Evolutionary conservation across 352 stramenopile species (phyloP).

Genomic region (Phytophthora sojae): DNA sequence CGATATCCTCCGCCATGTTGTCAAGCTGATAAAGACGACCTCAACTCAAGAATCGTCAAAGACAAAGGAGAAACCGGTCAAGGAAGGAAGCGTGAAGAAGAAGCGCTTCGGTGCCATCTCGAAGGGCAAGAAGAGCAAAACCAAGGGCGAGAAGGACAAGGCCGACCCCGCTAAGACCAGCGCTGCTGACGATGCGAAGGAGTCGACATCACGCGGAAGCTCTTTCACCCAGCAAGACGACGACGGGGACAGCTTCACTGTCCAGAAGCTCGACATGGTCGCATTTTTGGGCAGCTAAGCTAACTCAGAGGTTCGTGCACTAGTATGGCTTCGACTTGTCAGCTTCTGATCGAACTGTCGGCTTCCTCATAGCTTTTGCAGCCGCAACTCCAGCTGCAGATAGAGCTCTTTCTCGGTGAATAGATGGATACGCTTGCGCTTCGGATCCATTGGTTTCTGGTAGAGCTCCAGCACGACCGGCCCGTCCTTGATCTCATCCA

Average conservation of each 20-base stretch:
- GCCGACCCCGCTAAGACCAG: conserved; percentile 28
- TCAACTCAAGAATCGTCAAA: conserved; percentile 65
- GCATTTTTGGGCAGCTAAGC: conserved; percentile 63
- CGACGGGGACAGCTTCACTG: conserved; percentile 64
- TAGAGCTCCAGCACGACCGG: conserved; percentile 69
- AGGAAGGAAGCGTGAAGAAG: conserved; percentile 57
- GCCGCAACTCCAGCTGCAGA: conserved; percentile 56
- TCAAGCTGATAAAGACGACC: conserved; percentile 72
- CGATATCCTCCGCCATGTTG: conserved; percentile 55
- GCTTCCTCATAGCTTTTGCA: conserved; percentile 29
- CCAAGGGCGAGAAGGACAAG: conserved; percentile 44
- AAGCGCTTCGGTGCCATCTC: conserved; percentile 44
- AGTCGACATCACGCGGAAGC: conserved; percentile 42
- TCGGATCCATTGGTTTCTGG: conserved; percentile 73
- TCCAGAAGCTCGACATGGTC: conserved; percentile 82
- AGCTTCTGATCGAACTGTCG: background rate
- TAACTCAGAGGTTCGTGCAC: background rate
- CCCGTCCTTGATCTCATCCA: conserved; percentile 63
- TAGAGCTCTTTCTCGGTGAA: conserved; percentile 83
- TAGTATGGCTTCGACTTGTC: background rate
- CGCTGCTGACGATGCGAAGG: conserved; percentile 28
- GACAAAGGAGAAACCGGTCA: conserved; percentile 53
- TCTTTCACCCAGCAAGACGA: conserved; percentile 49
- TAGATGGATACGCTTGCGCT: conserved; percentile 70
- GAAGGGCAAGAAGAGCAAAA: conserved; percentile 51